Evolutionary conservation across 345 rosid genomes (phyloP), one percentile per base, ranked within the genome.

Genomic region (Pelargonium nanum): DNA sequence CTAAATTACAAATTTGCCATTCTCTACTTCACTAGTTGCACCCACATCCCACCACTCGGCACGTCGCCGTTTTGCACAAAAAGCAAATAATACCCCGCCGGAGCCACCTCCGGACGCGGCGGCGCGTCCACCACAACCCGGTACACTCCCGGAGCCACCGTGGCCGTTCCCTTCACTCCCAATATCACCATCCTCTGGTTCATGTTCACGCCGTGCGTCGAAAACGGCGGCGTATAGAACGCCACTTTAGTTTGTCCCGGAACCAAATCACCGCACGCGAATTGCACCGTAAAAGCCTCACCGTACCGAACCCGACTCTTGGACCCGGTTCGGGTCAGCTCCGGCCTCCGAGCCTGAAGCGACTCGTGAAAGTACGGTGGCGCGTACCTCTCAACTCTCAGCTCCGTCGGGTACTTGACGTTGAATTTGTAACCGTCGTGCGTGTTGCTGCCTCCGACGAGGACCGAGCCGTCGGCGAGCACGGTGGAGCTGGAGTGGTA

Each of bases 161-260:
- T 45, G 24, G 64, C 79, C 80, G 1, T 40, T 0, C 23, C 4
- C 5, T 22, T 58, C 15, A 74, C 15, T 19, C 72, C 78, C 75
- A 81, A 66, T 22, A 68, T 9, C 2, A 81, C 22, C 64, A 81
- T 55, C 64, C 96, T 77, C 73, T 77, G 85, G 65, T 82, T 86
- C 93, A 88, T 88, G 13, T 82, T 70, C 55, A 82, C 68, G 16
- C 90, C 81, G 50, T 86, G 90, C 1, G 96, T 88, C 2, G 88
- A 79, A 24, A 88, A 88, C 2, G 93, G 59, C 2, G 96, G 88
- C 2, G 86, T 81, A 34, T 80, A 75, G 76, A 85, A 74, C 3
- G 71, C 74, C 10, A 86, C 70, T 66, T 40, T 70, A 56, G 16
- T 77, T 72, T 17, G 28, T 1, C 58, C 60, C 54, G 23, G 16